Evolutionary conservation across 2,329 filamentous ascomycete species (phyloP).

Genomic region (Thelonectria olida): DNA sequence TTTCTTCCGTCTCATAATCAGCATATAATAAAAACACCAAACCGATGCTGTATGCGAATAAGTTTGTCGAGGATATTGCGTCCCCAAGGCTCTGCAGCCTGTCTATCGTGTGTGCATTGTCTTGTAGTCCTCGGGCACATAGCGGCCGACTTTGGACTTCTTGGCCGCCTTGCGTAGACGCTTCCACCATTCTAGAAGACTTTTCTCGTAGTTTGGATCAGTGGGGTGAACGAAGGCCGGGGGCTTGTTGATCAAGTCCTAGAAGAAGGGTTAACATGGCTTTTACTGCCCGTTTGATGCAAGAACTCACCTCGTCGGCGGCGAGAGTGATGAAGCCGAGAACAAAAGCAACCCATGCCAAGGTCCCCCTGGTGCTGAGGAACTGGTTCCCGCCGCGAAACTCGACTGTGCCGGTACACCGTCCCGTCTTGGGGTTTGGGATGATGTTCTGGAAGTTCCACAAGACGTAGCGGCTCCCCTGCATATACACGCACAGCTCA

Average conservation of each 20-base stretch:
- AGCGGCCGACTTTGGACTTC: constrained; percentile 46
- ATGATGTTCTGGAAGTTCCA: constrained; percentile 54
- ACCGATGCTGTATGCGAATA: no score
- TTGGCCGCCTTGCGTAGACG: constrained; percentile 46
- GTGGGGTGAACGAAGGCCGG: constrained; percentile 37
- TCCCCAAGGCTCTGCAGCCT: not conserved
- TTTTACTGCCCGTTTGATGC: no score
- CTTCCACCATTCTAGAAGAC: constrained; percentile 48
- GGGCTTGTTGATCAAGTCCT: constrained; percentile 46
- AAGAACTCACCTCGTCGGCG: constrained; percentile 44
- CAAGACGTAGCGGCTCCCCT: constrained; percentile 50
- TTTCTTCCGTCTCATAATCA: no score
- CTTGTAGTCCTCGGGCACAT: constrained; percentile 45
- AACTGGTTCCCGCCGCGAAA: constrained; percentile 53
- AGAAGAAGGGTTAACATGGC: not conserved
- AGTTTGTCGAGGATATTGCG: no score
- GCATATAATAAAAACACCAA: constrained; percentile 2
- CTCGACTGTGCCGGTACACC: constrained; percentile 50
- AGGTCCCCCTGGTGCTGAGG: constrained; percentile 47
- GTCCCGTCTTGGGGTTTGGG: constrained; percentile 47
- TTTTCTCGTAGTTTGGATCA: constrained; percentile 42
- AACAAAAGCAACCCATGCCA: constrained; percentile 52
- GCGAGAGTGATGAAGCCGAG: constrained; percentile 50
- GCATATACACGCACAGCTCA: constrained; percentile 50
- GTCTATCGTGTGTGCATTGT: constrained; percentile 45